A percentile compares a stretch with the other conserved stretches of the same genome.
Evolutionary conservation across 169 alveolate species (phyloP).

Genomic region (Eimeria tenella): DNA sequence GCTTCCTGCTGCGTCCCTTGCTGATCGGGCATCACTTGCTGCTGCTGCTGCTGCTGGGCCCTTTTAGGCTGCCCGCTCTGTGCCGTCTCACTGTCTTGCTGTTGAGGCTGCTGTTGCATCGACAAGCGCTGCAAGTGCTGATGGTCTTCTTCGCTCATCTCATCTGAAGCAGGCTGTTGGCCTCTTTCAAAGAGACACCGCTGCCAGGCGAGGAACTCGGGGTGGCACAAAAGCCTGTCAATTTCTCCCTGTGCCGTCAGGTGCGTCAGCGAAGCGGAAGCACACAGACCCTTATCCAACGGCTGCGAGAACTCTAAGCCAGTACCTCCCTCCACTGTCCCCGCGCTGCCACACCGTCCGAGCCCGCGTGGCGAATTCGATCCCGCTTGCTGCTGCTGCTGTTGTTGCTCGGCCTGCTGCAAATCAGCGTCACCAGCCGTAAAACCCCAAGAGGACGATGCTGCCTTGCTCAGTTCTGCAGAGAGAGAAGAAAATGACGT

Average conservation of each 20-base stretch:
- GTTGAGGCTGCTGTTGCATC: neutral
- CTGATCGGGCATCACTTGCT: neutral
- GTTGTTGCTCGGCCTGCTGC: constrained; percentile 29
- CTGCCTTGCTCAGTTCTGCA: neutral
- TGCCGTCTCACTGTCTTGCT: neutral
- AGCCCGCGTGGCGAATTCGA: neutral
- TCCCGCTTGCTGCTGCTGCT: constrained; percentile 52
- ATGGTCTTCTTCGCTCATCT: constrained; percentile 17
- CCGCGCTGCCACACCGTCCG: constrained; percentile 10
- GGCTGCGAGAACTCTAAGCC: neutral
- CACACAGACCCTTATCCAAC: neutral
- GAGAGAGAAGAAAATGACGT: constrained; percentile 1
- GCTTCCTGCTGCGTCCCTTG: neutral
- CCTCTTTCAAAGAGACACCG: constrained; percentile 17
- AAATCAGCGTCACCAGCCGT: neutral
- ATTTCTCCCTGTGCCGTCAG: constrained; percentile 55
- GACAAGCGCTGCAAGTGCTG: neutral
- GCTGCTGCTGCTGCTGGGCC: constrained; percentile 12
- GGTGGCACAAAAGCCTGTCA: constrained; percentile 3
- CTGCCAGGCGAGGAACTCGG: constrained; percentile 26
- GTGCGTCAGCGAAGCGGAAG: neutral
- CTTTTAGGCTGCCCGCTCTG: neutral
- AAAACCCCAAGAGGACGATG: neutral
- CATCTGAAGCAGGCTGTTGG: neutral
- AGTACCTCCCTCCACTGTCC: neutral